These are phyloP conservation scores for Capsella rubella DNA, from an alignment of 441 rosid species.

Conservation along the genomic window DNA sequence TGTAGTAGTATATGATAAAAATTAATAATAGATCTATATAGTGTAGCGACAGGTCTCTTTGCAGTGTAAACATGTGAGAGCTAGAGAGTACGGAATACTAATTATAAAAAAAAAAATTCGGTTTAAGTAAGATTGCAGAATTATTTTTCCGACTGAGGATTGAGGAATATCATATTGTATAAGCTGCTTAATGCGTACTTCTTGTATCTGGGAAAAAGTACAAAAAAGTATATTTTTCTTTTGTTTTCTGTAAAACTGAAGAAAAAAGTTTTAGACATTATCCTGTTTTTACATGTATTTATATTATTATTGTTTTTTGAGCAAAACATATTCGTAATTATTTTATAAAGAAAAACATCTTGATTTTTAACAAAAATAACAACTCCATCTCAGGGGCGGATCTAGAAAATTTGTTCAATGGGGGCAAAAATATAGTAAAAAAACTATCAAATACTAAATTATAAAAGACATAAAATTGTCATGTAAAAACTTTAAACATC, in stretches of 20 bases:
- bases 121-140: conserved; percentile 33
- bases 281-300: neutral
- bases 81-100: neutral
- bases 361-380: neutral
- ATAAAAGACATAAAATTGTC: too few relatives aligned
- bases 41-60: conserved; percentile 7
- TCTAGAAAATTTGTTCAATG: too few relatives aligned
- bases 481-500: too few relatives aligned
- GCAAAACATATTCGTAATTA: too few relatives aligned
- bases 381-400: too few relatives aligned
- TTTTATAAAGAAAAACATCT: neutral
- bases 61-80: conserved; percentile 30
- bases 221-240: neutral
- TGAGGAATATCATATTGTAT: conserved; percentile 5
- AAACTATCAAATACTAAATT: too few relatives aligned
- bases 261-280: conserved; percentile 7
- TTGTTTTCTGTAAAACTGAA: neutral
- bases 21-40: conserved; percentile 7
- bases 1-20: too few relatives aligned
- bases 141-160: conserved; percentile 2
- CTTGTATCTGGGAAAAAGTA: conserved; percentile 20
- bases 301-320: neutral
- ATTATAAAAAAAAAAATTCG: neutral
- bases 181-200: conserved; percentile 18
- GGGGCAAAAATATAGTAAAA: too few relatives aligned